Conservation (phyloP, 495 filamentous ascomycete genomes). For the Neurospora sp. region DNA sequence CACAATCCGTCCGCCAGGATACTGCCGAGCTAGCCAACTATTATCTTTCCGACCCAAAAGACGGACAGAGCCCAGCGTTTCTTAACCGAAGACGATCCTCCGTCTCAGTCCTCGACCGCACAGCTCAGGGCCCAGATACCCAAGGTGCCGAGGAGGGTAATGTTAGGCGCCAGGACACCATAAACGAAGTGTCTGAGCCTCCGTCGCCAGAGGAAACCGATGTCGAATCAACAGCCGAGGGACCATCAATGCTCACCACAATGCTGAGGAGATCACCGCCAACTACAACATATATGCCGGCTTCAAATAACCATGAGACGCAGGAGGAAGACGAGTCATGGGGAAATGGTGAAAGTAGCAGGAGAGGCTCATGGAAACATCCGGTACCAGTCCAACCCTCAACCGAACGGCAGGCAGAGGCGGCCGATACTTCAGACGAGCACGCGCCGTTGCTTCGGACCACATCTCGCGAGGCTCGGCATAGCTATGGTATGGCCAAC, state of each 20-base stretch:
- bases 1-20: slow-evolving; percentile 73
- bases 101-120: slow-evolving; percentile 11
- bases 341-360: not conserved
- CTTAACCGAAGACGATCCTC: slow-evolving; percentile 26
- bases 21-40: slow-evolving; percentile 84
- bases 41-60: slow-evolving; percentile 58
- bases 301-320: slow-evolving; percentile 5
- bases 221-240: slow-evolving; percentile 21
- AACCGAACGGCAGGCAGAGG: not conserved
- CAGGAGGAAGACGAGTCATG: slow-evolving; percentile 9
- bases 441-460: slow-evolving; percentile 26
- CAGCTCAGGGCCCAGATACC: slow-evolving; percentile 12
- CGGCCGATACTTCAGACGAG: slow-evolving; percentile 20
- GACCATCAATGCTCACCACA: slow-evolving; percentile 51
- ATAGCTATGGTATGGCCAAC: slow-evolving; percentile 13
- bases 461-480: slow-evolving; percentile 14
- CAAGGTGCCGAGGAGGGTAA: slow-evolving; percentile 1
- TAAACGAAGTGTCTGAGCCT: slow-evolving; percentile 55
- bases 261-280: slow-evolving; percentile 51
- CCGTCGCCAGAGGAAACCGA: slow-evolving; percentile 34
- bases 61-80: slow-evolving; percentile 29
- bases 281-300: slow-evolving; percentile 10
- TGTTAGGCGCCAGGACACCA: slow-evolving; percentile 27
- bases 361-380: slow-evolving; percentile 1
- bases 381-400: not conserved